Evolutionary conservation across 176 grass and related monocot species (phyloP).

Genomic region (Calamus simplicifolius): DNA sequence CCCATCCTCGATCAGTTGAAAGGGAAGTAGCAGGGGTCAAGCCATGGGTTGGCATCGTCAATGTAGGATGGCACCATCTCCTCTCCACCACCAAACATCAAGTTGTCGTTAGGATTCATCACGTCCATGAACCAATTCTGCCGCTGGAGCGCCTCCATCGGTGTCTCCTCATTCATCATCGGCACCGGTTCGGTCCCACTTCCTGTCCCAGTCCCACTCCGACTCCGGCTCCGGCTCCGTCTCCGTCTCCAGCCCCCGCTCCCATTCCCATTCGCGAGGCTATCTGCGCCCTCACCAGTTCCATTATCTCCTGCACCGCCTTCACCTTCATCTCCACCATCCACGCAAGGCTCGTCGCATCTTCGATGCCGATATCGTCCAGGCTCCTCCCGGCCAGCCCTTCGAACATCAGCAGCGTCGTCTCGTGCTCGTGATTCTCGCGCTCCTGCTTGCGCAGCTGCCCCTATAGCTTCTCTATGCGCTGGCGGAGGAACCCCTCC

Average conservation of each 20-base stretch:
- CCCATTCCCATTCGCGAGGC: too few species aligned
- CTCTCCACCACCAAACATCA: background rate
- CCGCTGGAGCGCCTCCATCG: background rate
- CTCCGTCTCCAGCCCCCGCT: too few species aligned
- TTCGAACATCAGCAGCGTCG: conserved; percentile 19
- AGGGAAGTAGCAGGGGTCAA: conserved; percentile 5
- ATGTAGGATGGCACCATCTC: background rate
- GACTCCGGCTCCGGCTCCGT: too few species aligned
- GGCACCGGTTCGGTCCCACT: background rate
- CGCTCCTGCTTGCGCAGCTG: conserved; percentile 24
- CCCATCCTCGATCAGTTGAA: background rate
- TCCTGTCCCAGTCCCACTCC: too few species aligned
- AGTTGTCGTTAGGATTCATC: conserved; percentile 1
- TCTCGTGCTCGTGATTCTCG: conserved; percentile 21
- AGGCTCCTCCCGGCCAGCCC: conserved; percentile 8
- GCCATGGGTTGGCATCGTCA: background rate
- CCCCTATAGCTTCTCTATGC: conserved; percentile 21
- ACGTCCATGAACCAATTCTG: conserved; percentile 13
- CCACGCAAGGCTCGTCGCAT: conserved; percentile 8
- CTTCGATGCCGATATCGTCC: conserved; percentile 11
- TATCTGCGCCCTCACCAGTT: background rate
- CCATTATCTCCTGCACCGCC: background rate
- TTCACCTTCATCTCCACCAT: conserved; percentile 22
- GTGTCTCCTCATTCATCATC: background rate
- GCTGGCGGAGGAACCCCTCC: conserved; percentile 23